Conservation (phyloP, 345 rosid genomes). For the Arabidopsis arenosa region DNA sequence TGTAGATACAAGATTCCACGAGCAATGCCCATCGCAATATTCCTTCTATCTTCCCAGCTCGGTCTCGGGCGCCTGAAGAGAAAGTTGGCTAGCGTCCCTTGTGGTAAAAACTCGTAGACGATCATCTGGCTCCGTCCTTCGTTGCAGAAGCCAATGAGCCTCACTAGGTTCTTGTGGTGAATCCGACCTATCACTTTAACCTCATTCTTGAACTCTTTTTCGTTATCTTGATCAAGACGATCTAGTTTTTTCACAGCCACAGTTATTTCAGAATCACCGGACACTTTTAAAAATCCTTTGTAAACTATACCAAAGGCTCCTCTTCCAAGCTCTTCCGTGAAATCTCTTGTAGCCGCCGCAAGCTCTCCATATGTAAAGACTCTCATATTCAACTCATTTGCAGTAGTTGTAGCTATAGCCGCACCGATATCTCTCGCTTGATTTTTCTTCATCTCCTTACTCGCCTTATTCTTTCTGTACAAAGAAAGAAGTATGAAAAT, state of each 20-base stretch:
- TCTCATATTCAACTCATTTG: slow-evolving; percentile 46
- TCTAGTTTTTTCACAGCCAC: slow-evolving; percentile 57
- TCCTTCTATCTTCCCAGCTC: slow-evolving; percentile 50
- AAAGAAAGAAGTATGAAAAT: neutral
- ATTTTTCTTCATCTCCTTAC: neutral
- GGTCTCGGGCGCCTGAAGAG: slow-evolving; percentile 48
- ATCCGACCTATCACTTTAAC: slow-evolving; percentile 52
- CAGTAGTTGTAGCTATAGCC: neutral
- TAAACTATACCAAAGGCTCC: slow-evolving; percentile 56
- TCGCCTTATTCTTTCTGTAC: slow-evolving; percentile 5
- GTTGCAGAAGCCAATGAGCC: slow-evolving; percentile 52
- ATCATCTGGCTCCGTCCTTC: slow-evolving; percentile 46
- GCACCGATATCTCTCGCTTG: slow-evolving; percentile 4
- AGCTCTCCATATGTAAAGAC: slow-evolving; percentile 51
- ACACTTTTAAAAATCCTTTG: slow-evolving; percentile 39
- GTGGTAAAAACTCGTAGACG: slow-evolving; percentile 55
- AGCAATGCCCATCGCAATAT: slow-evolving; percentile 43
- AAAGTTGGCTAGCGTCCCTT: slow-evolving; percentile 46
- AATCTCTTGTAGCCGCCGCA: slow-evolving; percentile 45
- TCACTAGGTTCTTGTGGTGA: slow-evolving; percentile 59
- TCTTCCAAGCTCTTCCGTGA: slow-evolving; percentile 52
- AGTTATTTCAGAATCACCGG: slow-evolving; percentile 38
- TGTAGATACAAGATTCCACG: slow-evolving; percentile 56
- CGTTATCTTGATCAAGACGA: slow-evolving; percentile 42
- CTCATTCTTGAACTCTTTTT: slow-evolving; percentile 54